Evolutionary conservation across 805 yeast species (phyloP).

Genomic region (Kuraishia ogatae): DNA sequence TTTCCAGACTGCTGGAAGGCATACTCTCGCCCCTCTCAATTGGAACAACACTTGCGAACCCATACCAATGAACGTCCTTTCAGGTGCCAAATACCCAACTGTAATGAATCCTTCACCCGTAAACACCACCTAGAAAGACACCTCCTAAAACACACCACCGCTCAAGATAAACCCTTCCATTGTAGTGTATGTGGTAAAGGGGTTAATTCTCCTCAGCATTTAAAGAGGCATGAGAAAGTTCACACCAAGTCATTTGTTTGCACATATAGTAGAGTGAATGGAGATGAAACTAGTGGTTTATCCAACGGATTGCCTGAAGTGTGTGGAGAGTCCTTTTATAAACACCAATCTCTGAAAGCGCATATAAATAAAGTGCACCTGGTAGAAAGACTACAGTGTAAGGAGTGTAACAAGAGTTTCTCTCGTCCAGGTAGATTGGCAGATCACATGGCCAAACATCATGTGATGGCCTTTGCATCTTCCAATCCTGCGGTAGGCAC

Average conservation of each 20-base stretch:
- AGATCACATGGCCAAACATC: slow-evolving; percentile 62
- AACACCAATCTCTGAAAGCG: slow-evolving; percentile 66
- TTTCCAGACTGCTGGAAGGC: slow-evolving; percentile 63
- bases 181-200: slow-evolving; percentile 80
- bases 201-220: slow-evolving; percentile 70
- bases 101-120: slow-evolving; percentile 60
- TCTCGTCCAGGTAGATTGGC: slow-evolving; percentile 56
- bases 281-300: neutral
- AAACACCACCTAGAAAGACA: slow-evolving; percentile 81
- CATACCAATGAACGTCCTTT: slow-evolving; percentile 81
- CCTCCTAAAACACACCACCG: slow-evolving; percentile 45
- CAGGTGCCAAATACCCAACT: slow-evolving; percentile 43
- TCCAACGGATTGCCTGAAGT: too few relatives aligned
- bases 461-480: neutral
- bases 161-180: slow-evolving; percentile 54
- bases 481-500: slow-evolving; percentile 40
- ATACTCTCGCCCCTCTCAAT: slow-evolving; percentile 71
- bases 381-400: slow-evolving; percentile 41
- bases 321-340: slow-evolving; percentile 63
- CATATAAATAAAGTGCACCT: slow-evolving; percentile 63
- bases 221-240: slow-evolving; percentile 73
- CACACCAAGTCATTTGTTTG: slow-evolving; percentile 67
- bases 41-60: slow-evolving; percentile 73
- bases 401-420: slow-evolving; percentile 56
- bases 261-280: slow-evolving; percentile 30